Evolutionary conservation across 1,139 yeast species (phyloP).

Genomic region (Meyerozyma athensensis): DNA sequence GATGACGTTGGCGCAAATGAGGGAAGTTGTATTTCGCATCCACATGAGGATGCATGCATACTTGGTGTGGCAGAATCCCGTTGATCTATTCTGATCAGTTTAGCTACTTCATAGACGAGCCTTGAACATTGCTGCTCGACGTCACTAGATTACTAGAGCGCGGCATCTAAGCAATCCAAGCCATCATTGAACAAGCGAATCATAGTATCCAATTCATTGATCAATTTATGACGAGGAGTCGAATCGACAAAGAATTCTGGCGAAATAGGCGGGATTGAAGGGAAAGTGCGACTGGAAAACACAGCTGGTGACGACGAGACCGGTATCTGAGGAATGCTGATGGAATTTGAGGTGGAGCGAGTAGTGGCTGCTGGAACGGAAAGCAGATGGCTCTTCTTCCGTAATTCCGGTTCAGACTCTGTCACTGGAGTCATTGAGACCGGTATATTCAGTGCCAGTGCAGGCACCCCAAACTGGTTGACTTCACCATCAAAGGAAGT

Average conservation of each 20-base stretch:
- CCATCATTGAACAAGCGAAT: conserved; percentile 37
- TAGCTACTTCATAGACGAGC: not conserved
- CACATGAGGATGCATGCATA: too few relatives aligned
- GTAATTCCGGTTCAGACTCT: conserved; percentile 38
- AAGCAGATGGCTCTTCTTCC: conserved; percentile 5
- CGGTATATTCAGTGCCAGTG: conserved; percentile 45
- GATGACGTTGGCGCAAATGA: too few relatives aligned
- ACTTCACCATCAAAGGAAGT: conserved; percentile 31
- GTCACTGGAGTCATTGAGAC: conserved; percentile 76
- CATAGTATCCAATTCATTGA: conserved; percentile 37
- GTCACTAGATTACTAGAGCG: conserved; percentile 7
- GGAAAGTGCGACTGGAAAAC: conserved; percentile 20
- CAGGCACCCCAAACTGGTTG: conserved; percentile 63
- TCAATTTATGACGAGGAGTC: conserved; percentile 29
- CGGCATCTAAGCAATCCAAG: conserved; percentile 36
- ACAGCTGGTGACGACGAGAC: conserved; percentile 3
- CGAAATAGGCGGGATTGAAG: conserved; percentile 34
- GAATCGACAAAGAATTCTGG: conserved; percentile 38
- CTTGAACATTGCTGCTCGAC: not conserved
- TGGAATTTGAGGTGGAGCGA: conserved; percentile 2
- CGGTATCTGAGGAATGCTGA: conserved; percentile 2
- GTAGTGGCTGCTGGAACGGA: not conserved
- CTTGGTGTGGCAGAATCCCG: not conserved
- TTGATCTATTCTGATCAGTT: not conserved
- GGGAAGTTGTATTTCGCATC: too few relatives aligned